phyloP scores from a whole-genome alignment of 202 grass and related monocot genomes.

The Setaria viridis region DNA sequence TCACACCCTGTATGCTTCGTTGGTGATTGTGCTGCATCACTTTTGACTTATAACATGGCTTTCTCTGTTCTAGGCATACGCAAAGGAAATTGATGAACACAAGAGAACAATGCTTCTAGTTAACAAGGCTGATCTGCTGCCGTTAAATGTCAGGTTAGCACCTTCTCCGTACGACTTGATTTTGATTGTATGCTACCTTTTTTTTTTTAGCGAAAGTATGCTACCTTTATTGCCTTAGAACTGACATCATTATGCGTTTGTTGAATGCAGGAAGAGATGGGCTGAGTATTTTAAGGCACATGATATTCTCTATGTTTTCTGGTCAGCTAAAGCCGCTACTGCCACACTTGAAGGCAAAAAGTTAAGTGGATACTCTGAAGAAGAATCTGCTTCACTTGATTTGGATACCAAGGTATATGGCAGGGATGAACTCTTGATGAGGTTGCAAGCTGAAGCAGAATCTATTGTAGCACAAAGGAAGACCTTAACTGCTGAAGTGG shows the following conservation, averaged over 20 bases:
- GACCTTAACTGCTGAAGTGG: slow-evolving; percentile 32
- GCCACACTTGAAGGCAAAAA: slow-evolving; percentile 83
- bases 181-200: slow-evolving; percentile 25
- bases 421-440: slow-evolving; percentile 78
- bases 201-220: not conserved
- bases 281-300: slow-evolving; percentile 78
- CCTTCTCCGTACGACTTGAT: slow-evolving; percentile 17
- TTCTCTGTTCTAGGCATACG: slow-evolving; percentile 70
- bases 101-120: slow-evolving; percentile 93
- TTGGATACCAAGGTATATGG: slow-evolving; percentile 83
- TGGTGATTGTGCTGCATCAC: not conserved
- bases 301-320: slow-evolving; percentile 83
- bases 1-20: not conserved
- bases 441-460: slow-evolving; percentile 85
- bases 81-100: slow-evolving; percentile 80
- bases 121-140: slow-evolving; percentile 94
- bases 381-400: slow-evolving; percentile 49
- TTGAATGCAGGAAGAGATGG: slow-evolving; percentile 73
- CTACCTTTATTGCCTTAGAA: not conserved
- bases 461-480: slow-evolving; percentile 58
- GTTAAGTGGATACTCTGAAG: slow-evolving; percentile 48
- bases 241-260: slow-evolving; percentile 35
- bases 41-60: slow-evolving; percentile 26
- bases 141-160: slow-evolving; percentile 70
- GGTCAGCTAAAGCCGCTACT: slow-evolving; percentile 94